Conservation (phyloP, 1,139 yeast genomes). For the Hansenula sp. region DNA sequence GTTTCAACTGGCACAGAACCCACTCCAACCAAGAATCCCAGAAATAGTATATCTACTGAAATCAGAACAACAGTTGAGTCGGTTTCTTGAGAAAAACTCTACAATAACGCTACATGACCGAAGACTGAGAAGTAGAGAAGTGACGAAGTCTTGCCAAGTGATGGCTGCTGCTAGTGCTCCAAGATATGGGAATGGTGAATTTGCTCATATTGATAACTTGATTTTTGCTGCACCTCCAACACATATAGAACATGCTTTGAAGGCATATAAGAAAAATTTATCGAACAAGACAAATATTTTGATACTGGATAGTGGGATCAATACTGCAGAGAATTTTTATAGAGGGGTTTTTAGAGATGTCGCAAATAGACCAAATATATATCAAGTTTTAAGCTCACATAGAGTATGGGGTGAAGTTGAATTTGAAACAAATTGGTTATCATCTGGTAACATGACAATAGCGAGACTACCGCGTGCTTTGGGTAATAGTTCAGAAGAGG, state of each 20-base stretch:
- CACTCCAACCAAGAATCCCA: conserved; percentile 30
- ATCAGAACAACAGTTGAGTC: conserved; percentile 32
- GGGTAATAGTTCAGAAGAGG: conserved; percentile 10
- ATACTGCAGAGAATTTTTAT: conserved; percentile 39
- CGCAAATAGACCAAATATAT: conserved; percentile 47
- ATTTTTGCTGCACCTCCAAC: conserved; percentile 31
- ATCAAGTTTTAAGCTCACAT: conserved; percentile 47
- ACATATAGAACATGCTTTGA: background rate
- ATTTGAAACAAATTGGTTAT: conserved; percentile 50
- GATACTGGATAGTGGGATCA: conserved; percentile 78
- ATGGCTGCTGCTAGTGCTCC: conserved; percentile 35
- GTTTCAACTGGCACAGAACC: conserved; percentile 23
- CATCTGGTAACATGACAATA: conserved; percentile 46
- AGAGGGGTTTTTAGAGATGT: conserved; percentile 46
- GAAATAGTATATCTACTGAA: conserved; percentile 39
- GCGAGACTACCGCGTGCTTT: conserved; percentile 29
- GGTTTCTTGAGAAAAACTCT: no score
- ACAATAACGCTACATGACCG: no score
- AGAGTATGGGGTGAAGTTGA: conserved; percentile 48
- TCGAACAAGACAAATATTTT: conserved; percentile 36
- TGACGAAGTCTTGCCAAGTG: conserved; percentile 16
- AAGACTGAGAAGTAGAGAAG: no score
- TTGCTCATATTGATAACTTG: conserved; percentile 43
- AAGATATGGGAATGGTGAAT: conserved; percentile 25
- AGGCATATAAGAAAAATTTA: conserved; percentile 35